Evolutionary conservation across 1,284 basidiomycete species (phyloP).

Genomic region (Ustilago vetiveriae): DNA sequence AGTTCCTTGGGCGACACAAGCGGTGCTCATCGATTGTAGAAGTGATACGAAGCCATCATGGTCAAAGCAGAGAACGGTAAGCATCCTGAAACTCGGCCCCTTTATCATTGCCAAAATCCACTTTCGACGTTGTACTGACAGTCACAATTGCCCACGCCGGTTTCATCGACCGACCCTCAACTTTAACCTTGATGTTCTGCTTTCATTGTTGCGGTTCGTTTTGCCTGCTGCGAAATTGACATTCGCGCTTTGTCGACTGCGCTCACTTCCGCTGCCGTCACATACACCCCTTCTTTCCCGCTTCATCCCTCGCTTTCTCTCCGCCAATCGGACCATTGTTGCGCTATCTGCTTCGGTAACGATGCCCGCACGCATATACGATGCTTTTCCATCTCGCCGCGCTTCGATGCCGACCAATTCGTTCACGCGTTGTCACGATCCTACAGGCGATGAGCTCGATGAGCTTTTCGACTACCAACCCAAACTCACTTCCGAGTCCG

Average conservation of each 20-base stretch:
- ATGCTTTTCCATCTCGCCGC: not conserved
- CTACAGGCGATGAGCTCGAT: slow-evolving; percentile 31
- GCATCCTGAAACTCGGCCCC: not conserved
- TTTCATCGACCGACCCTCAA: too few species aligned
- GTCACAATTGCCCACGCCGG: too few species aligned
- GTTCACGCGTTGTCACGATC: not conserved
- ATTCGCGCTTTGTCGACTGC: not conserved
- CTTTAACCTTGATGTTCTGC: not conserved
- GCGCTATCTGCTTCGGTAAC: too few species aligned
- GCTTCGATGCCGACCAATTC: not conserved
- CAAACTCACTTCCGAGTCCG: slow-evolving; percentile 9
- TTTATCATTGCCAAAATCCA: not conserved
- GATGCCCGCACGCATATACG: too few species aligned
- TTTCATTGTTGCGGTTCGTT: not conserved
- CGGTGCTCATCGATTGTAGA: not conserved
- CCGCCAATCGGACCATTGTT: not conserved
- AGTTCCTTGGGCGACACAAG: too few species aligned
- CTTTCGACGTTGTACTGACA: not conserved
- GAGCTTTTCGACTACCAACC: slow-evolving; percentile 38
- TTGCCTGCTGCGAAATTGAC: slow-evolving; percentile 1
- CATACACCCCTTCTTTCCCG: too few species aligned
- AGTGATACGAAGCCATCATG: slow-evolving; percentile 4
- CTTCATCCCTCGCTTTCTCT: not conserved
- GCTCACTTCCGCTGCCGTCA: too few species aligned
- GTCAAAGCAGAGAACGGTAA: slow-evolving; percentile 30